Percentiles rank a stretch among this genome's conserved stretches.
phyloP scores from a whole-genome alignment of 768 basidiomycete species.

The Mycena maculata region DNA sequence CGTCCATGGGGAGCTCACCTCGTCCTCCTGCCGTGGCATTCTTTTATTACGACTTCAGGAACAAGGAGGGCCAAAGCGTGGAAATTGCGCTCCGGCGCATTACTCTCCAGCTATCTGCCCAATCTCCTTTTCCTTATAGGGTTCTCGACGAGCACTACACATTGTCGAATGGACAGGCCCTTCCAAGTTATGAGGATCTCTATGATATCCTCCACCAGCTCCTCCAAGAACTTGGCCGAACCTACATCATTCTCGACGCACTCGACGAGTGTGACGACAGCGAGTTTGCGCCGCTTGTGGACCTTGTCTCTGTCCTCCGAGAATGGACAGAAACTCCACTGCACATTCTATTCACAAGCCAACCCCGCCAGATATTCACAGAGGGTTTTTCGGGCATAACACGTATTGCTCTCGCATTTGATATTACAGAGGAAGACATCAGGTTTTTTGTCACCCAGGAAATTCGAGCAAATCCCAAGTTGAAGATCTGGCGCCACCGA shows the following conservation, averaged over 20 bases:
- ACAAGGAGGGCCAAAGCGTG: no score
- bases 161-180: not conserved
- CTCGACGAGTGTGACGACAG: no score
- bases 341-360: conserved; percentile 1
- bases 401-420: not conserved
- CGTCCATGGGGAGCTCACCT: not conserved
- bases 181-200: not conserved
- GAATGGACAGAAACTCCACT: no score
- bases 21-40: not conserved
- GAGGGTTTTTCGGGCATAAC: not conserved
- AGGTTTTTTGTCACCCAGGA: not conserved
- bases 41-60: no score
- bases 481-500: not conserved
- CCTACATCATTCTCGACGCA: no score
- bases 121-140: not conserved
- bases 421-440: not conserved
- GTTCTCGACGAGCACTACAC: not conserved
- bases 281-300: not conserved
- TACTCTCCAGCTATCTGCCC: no score
- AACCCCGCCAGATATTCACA: not conserved
- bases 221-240: not conserved
- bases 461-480: not conserved
- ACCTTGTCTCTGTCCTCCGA: not conserved
- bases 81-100: no score
- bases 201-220: not conserved